Percentiles rank a stretch among this genome's conserved stretches.
Conservation (phyloP, 495 filamentous ascomycete genomes). For the Glutinoglossum americanum region DNA sequence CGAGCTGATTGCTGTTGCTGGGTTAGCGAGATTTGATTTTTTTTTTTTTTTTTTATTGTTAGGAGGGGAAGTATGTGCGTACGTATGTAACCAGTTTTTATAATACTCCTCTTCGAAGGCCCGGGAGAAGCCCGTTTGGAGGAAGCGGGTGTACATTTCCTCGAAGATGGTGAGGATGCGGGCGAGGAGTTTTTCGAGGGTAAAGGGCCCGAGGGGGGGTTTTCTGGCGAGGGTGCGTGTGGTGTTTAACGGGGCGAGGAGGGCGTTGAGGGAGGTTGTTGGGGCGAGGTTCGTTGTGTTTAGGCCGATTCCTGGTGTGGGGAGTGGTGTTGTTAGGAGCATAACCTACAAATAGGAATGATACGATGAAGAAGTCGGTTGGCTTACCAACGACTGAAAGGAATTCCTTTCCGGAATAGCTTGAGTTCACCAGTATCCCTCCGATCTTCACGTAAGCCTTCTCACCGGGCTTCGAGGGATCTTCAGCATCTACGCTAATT, state of each 20-base stretch:
- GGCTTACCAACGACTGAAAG: conserved; percentile 42
- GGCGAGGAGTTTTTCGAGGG: conserved; percentile 64
- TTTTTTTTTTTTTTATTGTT: too few relatives aligned
- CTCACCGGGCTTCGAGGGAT: conserved; percentile 37
- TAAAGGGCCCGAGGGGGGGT: conserved; percentile 29
- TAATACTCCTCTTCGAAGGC: conserved; percentile 66
- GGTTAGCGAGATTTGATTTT: background rate
- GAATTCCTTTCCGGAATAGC: conserved; percentile 55
- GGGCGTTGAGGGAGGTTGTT: conserved; percentile 64
- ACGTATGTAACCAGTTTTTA: conserved; percentile 64
- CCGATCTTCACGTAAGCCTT: conserved; percentile 72
- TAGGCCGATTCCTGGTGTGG: conserved; percentile 46
- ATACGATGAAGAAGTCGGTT: background rate
- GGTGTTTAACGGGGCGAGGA: conserved; percentile 24
- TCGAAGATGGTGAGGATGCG: conserved; percentile 66
- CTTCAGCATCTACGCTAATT: conserved; percentile 36
- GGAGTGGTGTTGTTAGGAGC: background rate
- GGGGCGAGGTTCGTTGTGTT: conserved; percentile 74
- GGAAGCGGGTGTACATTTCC: conserved; percentile 52
- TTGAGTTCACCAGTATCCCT: conserved; percentile 82
- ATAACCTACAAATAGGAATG: background rate
- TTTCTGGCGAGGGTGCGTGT: background rate
- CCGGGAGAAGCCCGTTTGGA: conserved; percentile 44
- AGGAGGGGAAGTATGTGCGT: background rate
- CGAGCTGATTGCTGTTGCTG: conserved; percentile 40